Percentiles rank a stretch among this genome's conserved stretches.
Conservation (phyloP, 352 stramenopile species). For the Phytophthora kernoviae region DNA sequence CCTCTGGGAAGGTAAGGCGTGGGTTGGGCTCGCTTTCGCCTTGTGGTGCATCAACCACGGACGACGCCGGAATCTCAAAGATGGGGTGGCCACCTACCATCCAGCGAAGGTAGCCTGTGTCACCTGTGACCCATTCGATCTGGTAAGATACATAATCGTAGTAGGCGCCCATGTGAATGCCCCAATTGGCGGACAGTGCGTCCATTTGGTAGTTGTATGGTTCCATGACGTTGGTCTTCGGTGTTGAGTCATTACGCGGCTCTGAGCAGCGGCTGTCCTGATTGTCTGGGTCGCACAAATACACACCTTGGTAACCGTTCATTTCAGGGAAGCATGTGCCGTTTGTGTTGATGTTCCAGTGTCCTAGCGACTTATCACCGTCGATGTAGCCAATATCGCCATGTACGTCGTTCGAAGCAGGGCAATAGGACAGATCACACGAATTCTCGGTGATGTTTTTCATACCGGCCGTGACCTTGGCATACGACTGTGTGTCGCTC, state of each 20-base stretch:
- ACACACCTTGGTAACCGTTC: constrained; percentile 71
- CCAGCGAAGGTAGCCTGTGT: constrained; percentile 72
- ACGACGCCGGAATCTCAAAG: constrained; percentile 71
- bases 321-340: constrained; percentile 64
- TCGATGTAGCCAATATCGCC: constrained; percentile 62
- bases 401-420: constrained; percentile 56
- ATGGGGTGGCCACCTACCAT: constrained; percentile 64
- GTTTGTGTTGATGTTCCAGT: constrained; percentile 74
- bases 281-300: constrained; percentile 68
- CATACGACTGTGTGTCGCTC: constrained; percentile 52
- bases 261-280: constrained; percentile 49
- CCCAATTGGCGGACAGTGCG: constrained; percentile 72
- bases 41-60: constrained; percentile 53
- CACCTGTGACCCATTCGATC: constrained; percentile 72
- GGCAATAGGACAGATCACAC: constrained; percentile 51
- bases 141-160: constrained; percentile 66
- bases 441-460: constrained; percentile 52
- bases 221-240: constrained; percentile 62
- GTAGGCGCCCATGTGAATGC: constrained; percentile 67
- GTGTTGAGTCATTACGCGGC: constrained; percentile 50
- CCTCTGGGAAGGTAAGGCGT: constrained; percentile 67
- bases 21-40: constrained; percentile 51
- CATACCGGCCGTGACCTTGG: constrained; percentile 42
- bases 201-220: constrained; percentile 80
- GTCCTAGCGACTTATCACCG: constrained; percentile 34